phyloP scores from a whole-genome alignment of 345 rosid genomes.

The Kandelia obovata region DNA sequence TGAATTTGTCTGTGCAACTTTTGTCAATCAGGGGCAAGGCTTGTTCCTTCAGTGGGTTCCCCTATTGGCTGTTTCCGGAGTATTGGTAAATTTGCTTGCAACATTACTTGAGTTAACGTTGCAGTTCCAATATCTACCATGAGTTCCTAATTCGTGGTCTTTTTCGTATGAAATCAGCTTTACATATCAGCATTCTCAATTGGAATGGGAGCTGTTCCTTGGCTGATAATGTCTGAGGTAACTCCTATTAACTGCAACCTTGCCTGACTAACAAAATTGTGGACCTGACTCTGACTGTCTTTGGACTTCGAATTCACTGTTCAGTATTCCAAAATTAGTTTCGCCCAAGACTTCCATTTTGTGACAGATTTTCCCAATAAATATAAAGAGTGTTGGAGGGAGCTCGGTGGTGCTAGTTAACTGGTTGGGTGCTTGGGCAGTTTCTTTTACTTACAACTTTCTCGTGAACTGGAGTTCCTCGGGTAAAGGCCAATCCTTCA shows the following conservation, averaged over 20 bases:
- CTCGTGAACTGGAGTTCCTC: conserved; percentile 77
- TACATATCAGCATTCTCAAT: conserved; percentile 66
- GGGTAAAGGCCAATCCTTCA: conserved; percentile 32
- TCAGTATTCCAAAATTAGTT: no score
- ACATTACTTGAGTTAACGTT: not conserved
- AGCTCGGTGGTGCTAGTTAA: conserved; percentile 89
- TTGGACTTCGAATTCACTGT: not conserved
- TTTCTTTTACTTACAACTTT: conserved; percentile 83
- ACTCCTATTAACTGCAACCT: not conserved
- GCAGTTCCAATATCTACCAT: not conserved
- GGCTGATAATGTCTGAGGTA: conserved; percentile 99
- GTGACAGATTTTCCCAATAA: conserved; percentile 77
- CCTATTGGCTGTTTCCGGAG: conserved; percentile 61
- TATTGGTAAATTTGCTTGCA: conserved; percentile 45
- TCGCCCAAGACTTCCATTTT: not conserved
- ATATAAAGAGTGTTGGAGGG: conserved; percentile 83
- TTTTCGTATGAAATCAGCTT: conserved; percentile 35
- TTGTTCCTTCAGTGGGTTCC: conserved; percentile 66
- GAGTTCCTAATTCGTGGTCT: not conserved
- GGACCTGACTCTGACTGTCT: not conserved
- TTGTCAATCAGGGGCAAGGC: conserved; percentile 44
- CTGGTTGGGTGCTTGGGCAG: conserved; percentile 92
- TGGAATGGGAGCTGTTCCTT: conserved; percentile 94
- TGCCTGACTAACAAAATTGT: not conserved
- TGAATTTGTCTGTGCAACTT: conserved; percentile 6